Conservation (phyloP, 768 basidiomycete genomes). For the Guyanaporus albipodus region DNA sequence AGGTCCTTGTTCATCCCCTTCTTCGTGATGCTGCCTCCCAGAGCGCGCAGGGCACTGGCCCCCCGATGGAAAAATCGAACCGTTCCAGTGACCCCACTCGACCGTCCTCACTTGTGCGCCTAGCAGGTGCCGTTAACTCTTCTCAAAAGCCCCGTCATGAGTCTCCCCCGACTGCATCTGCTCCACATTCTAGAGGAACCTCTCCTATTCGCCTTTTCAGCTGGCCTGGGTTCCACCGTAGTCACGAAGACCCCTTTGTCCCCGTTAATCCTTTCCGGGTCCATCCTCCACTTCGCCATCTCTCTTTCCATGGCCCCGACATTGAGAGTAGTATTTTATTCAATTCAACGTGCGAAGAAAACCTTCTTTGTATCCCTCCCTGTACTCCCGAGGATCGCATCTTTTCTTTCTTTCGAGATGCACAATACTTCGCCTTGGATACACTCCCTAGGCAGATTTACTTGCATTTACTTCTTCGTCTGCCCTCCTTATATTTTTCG, state of each 20-base stretch:
- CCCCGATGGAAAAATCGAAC: conserved; percentile 5
- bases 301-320: conserved; percentile 24
- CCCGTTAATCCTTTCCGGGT: conserved; percentile 52
- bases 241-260: conserved; percentile 51
- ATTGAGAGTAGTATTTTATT: conserved; percentile 14
- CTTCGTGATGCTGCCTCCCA: conserved; percentile 16
- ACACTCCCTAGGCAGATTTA: conserved; percentile 43
- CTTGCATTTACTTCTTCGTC: conserved; percentile 50
- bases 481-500: conserved; percentile 79
- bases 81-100: conserved; percentile 7
- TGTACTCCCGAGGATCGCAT: conserved; percentile 16
- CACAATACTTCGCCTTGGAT: conserved; percentile 30
- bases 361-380: conserved; percentile 17
- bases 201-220: conserved; percentile 62
- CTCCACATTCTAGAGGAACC: conserved; percentile 38
- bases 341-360: conserved; percentile 23
- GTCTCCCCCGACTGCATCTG: conserved; percentile 28
- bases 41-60: conserved; percentile 8
- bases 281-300: conserved; percentile 17
- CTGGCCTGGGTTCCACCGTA: conserved; percentile 50
- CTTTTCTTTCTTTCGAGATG: conserved; percentile 15
- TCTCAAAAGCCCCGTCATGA: conserved; percentile 23
- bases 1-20: conserved; percentile 31
- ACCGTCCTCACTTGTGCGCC: conserved; percentile 10
- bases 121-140: not conserved